Evolutionary conservation across 2,329 filamentous ascomycete species (phyloP), one percentile per base, ranked within the genome.

Genomic region (Aspergillus fischeri): DNA sequence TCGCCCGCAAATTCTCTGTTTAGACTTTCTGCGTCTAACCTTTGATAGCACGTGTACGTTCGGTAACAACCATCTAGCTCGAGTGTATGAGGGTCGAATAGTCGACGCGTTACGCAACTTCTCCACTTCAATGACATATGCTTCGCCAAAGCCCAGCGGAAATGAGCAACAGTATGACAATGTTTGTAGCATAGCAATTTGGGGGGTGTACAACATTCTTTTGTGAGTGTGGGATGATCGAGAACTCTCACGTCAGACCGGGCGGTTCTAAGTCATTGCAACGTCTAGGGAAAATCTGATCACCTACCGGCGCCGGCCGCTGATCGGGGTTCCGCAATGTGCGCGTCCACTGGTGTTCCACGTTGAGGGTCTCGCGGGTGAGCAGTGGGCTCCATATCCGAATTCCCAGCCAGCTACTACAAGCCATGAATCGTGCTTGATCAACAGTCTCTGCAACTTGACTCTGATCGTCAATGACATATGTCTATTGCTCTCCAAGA

Each of bases 51-150:
- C 62, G 6, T 61, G 56, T 51, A 54, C 62, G 3, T 66, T 64
- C 29, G 67, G 68, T 9, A 66, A 68, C 57, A 67, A 71, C 51
- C 55, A 61, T 9, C 50, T 57, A 41, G 63, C 32, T 38, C 32
- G 32, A n/a, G 32, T 38, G 32, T 38, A 38, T 17, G 32, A 38
- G 32, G 14, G 14, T 38, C 32, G 0, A 64, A 77, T 14, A 80
- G 80, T 45, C 28, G 35, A 56, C 27, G 49, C 35, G 11, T 38
- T 53, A 17, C 48, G 47, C 8, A 9, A 52, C 17, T 54, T 54
- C 28, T 11, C 10, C 56, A 61, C 35, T 28, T 55, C 25, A 47
- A 48, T 17, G 42, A 45, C 21, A 55, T 51, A 47, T 55, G 47
- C 21, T 51, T 51, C n/a, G 54, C 58, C n/a, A 51, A 52, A 44